Percentiles rank a stretch among this genome's conserved stretches.
Conservation (phyloP, 768 basidiomycete species). For the Suillus placidus region DNA sequence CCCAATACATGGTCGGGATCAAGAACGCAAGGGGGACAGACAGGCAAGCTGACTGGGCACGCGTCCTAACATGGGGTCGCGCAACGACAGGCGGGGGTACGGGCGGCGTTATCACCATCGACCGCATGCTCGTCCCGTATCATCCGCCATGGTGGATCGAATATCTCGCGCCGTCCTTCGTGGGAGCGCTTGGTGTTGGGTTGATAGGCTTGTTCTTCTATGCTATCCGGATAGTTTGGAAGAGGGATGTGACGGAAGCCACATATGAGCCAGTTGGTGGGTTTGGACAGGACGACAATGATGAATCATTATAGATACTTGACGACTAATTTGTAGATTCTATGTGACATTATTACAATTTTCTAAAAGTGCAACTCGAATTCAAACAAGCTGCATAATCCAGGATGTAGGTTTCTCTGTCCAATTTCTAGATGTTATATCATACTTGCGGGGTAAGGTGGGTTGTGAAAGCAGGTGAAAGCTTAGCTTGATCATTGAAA, state of each 20-base stretch:
- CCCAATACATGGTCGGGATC: slow-evolving; percentile 64
- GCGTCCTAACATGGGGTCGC: slow-evolving; percentile 73
- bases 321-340: slow-evolving; percentile 21
- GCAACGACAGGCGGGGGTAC: slow-evolving; percentile 70
- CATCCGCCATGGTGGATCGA: slow-evolving; percentile 82
- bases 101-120: slow-evolving; percentile 90
- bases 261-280: slow-evolving; percentile 92
- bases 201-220: slow-evolving; percentile 73
- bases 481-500: not conserved
- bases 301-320: slow-evolving; percentile 22
- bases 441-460: not conserved
- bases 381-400: not conserved
- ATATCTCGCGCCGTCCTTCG: slow-evolving; percentile 70
- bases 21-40: slow-evolving; percentile 72
- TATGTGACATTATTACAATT: slow-evolving; percentile 16
- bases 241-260: slow-evolving; percentile 74
- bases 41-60: slow-evolving; percentile 63
- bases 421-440: not conserved
- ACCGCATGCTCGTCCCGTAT: slow-evolving; percentile 83
- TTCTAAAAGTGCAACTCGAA: not conserved
- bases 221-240: slow-evolving; percentile 72
- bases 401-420: not conserved
- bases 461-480: not conserved
- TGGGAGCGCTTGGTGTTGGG: slow-evolving; percentile 59
- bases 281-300: slow-evolving; percentile 58